phyloP scores from a whole-genome alignment of 441 rosid species.

The Pelargonium cotyledonis region DNA sequence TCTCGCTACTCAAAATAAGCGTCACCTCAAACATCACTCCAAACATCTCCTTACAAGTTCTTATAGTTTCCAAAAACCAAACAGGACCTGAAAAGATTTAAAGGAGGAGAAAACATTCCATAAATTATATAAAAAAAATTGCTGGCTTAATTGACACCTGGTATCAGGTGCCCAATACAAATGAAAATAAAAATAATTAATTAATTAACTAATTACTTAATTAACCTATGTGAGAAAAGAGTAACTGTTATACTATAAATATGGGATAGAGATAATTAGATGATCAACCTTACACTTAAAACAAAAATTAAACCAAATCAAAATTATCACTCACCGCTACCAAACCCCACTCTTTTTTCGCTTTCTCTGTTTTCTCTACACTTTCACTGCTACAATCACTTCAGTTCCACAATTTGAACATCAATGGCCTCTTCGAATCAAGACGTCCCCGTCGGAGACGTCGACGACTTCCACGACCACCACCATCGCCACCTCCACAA shows the following conservation, averaged over 20 bases:
- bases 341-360: not conserved
- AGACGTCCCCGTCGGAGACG: not conserved
- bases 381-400: not conserved
- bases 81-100: not conserved
- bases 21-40: too few species aligned
- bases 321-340: too few species aligned
- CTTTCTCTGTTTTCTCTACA: not conserved
- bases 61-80: too few species aligned
- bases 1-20: too few species aligned
- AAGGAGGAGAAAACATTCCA: not conserved
- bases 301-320: too few species aligned
- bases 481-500: not conserved
- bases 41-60: too few species aligned
- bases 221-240: too few species aligned
- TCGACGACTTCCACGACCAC: not conserved
- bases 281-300: not conserved
- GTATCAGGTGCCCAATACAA: not conserved
- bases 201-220: too few species aligned
- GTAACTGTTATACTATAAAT: too few species aligned
- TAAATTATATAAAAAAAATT: not conserved
- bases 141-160: constrained; percentile 1
- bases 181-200: not conserved
- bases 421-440: not conserved
- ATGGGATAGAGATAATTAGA: constrained; percentile 2
- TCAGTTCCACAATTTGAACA: not conserved